These are phyloP conservation scores for Isabelozyma pseudorhagii DNA, from an alignment of 805 yeast species.

Conservation along the genomic window DNA sequence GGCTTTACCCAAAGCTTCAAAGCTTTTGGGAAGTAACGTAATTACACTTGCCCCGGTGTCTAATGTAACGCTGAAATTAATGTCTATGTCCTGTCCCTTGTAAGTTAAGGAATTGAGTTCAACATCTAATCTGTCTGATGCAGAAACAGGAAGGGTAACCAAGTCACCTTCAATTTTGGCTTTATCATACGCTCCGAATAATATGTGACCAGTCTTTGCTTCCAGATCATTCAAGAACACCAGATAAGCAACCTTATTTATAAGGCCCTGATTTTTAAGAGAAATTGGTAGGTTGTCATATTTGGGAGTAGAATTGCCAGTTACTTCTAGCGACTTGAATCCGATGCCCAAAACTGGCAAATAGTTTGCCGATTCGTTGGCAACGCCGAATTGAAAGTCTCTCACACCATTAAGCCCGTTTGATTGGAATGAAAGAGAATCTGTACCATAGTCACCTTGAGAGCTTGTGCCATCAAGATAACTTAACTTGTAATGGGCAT, in stretches of 20 bases:
- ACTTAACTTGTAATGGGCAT: conserved; percentile 15
- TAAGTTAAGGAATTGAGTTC: conserved; percentile 35
- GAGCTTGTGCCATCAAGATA: conserved; percentile 43
- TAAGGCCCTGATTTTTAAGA: conserved; percentile 30
- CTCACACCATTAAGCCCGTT: neutral
- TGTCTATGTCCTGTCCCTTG: conserved; percentile 3
- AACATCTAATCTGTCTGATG: conserved; percentile 37
- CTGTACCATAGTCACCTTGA: conserved; percentile 46
- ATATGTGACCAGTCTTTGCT: conserved; percentile 19
- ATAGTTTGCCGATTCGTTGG: neutral
- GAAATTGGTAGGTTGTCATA: conserved; percentile 34
- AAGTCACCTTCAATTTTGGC: conserved; percentile 13
- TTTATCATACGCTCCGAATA: conserved; percentile 26
- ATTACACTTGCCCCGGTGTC: conserved; percentile 5
- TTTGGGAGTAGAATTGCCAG: neutral
- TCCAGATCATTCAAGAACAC: conserved; percentile 26
- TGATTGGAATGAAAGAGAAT: conserved; percentile 1
- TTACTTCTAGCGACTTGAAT: neutral
- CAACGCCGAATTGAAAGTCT: conserved; percentile 2
- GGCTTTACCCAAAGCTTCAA: neutral
- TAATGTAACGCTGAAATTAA: neutral
- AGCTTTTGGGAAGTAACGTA: neutral
- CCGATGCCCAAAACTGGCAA: conserved; percentile 7
- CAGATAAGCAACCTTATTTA: conserved; percentile 33
- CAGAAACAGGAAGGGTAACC: conserved; percentile 3